Evolutionary conservation across 495 filamentous ascomycete species (phyloP).

Genomic region (Penicillium flavigenum): DNA sequence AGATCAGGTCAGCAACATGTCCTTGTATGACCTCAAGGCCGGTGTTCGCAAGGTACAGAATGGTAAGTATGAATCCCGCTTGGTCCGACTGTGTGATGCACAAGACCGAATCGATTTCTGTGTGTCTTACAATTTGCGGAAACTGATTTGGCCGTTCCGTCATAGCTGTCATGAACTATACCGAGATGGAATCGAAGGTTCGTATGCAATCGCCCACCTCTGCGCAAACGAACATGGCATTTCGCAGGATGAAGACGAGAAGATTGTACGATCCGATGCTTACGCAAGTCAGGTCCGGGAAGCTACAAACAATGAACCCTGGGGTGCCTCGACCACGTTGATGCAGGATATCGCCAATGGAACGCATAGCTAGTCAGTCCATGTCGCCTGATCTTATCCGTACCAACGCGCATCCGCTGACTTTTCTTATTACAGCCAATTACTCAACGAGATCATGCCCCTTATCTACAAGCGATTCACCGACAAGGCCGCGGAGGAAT

Average conservation of each 20-base stretch:
- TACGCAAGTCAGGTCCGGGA: constrained; percentile 69
- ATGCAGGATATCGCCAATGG: constrained; percentile 99
- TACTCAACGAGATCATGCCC: constrained; percentile 99
- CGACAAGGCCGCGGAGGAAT: constrained; percentile 96
- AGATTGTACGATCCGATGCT: constrained; percentile 17
- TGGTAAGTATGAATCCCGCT: constrained; percentile 57
- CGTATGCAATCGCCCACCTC: constrained; percentile 24
- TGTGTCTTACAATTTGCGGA: constrained; percentile 10
- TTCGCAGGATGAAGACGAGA: constrained; percentile 1
- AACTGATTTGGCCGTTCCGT: constrained; percentile 21
- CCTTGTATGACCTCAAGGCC: constrained; percentile 95
- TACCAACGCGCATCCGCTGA: constrained; percentile 18
- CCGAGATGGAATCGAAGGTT: constrained; percentile 99
- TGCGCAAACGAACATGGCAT: constrained; percentile 9
- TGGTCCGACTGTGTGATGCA: not conserved
- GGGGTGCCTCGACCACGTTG: constrained; percentile 86
- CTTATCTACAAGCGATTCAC: constrained; percentile 99
- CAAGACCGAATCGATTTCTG: constrained; percentile 14
- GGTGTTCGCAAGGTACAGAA: constrained; percentile 97
- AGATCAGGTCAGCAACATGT: constrained; percentile 89
- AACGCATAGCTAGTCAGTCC: constrained; percentile 92
- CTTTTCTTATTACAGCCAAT: constrained; percentile 60
- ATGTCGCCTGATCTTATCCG: constrained; percentile 4
- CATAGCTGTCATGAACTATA: constrained; percentile 97
- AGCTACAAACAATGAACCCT: constrained; percentile 97